A percentile compares a stretch with the other conserved stretches of the same genome.
These are phyloP conservation scores for Pseudogymnoascus sp. DNA, from an alignment of 2,329 filamentous ascomycete genomes.

Conservation along the genomic window DNA sequence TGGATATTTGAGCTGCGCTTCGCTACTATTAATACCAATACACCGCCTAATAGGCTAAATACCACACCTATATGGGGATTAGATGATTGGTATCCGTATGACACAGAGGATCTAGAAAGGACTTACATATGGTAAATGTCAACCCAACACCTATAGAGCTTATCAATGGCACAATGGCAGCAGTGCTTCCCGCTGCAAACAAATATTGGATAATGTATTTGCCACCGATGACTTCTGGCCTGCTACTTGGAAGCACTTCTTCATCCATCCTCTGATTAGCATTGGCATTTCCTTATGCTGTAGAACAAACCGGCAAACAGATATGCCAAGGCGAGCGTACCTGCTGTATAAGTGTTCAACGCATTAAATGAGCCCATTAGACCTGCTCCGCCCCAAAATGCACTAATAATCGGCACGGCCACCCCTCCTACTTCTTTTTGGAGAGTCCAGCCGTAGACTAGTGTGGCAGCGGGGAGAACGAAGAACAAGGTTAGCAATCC, in stretches of 20 bases:
- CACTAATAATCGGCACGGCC: slow-evolving; percentile 29
- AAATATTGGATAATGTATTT: slow-evolving; percentile 31
- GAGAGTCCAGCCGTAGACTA: slow-evolving; percentile 34
- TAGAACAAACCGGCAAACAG: neutral
- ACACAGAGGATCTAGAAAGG: neutral
- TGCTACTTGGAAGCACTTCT: slow-evolving; percentile 24
- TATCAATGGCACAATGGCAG: slow-evolving; percentile 25
- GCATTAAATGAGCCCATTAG: slow-evolving; percentile 34
- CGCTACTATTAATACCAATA: neutral
- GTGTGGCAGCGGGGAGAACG: slow-evolving; percentile 26
- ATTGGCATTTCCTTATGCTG: neutral
- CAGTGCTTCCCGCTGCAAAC: slow-evolving; percentile 23
- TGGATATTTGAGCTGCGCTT: neutral
- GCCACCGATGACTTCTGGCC: slow-evolving; percentile 25
- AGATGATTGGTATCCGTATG: neutral
- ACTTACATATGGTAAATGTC: neutral
- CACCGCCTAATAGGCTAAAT: neutral
- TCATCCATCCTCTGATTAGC: neutral
- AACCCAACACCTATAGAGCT: slow-evolving; percentile 25
- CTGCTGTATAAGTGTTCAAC: slow-evolving; percentile 35
- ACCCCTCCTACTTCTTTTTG: slow-evolving; percentile 29
- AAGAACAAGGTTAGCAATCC: slow-evolving; percentile 27
- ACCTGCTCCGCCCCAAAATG: slow-evolving; percentile 30
- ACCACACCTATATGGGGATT: neutral
- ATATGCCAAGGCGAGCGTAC: slow-evolving; percentile 19